A percentile compares a stretch with the other conserved stretches of the same genome.
phyloP scores from a whole-genome alignment of 176 grass and related monocot species.

The Musa beccarii region DNA sequence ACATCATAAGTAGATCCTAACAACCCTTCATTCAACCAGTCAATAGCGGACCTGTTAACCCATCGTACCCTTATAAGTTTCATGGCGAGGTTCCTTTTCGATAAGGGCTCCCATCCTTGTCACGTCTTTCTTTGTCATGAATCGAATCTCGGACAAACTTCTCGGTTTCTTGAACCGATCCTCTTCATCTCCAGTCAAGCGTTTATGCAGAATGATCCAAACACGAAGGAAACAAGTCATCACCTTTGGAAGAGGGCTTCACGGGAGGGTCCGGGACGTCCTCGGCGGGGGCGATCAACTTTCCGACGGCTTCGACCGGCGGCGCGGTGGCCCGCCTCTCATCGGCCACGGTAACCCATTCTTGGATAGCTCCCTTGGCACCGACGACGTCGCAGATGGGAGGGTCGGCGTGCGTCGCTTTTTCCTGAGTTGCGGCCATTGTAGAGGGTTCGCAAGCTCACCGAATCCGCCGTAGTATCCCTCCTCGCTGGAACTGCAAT shows the following conservation, averaged over 20 bases:
- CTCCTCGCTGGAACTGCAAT: slow-evolving; percentile 53
- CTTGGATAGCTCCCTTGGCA: slow-evolving; percentile 17
- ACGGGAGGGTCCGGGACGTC: slow-evolving; percentile 40
- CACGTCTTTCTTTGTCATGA: no score
- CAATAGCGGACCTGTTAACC: background rate
- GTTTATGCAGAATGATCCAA: background rate
- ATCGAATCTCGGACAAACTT: background rate
- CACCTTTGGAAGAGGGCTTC: slow-evolving; percentile 82
- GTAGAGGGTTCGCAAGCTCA: slow-evolving; percentile 83
- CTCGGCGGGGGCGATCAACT: slow-evolving; percentile 34
- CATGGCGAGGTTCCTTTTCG: background rate
- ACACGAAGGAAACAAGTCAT: background rate
- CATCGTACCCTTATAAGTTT: background rate
- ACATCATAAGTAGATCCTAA: background rate
- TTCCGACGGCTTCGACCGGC: slow-evolving; percentile 14
- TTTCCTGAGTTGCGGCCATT: slow-evolving; percentile 99
- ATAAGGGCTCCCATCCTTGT: background rate
- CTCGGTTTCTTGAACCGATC: no score
- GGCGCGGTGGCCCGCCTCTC: slow-evolving; percentile 21
- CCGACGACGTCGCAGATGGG: background rate
- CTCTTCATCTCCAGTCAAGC: no score
- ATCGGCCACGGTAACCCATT: slow-evolving; percentile 30
- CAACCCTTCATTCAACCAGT: background rate
- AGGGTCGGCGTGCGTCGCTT: slow-evolving; percentile 56
- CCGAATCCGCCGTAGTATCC: slow-evolving; percentile 80